Base-by-base conservation (phyloP, 2,329 filamentous ascomycete genomes). In the Thielaviopsis populi region DNA sequence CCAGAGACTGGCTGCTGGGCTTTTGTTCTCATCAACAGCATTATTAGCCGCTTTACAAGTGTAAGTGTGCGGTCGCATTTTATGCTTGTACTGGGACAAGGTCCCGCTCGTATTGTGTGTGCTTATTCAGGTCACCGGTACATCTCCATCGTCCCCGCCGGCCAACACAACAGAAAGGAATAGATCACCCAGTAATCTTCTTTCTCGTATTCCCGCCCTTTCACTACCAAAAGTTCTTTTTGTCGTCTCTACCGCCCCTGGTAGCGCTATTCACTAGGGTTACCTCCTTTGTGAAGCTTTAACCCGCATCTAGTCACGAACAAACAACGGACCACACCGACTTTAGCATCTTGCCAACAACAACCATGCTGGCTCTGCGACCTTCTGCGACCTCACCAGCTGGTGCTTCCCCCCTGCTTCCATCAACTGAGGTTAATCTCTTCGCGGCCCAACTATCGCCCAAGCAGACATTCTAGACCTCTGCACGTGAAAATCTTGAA, bases 191-290 rank as follows among this genome's bases (percentile, higher is more conserved):
- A n/a, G n/a, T 19, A 56, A 56, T 56, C 53, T 56, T 37, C 27
- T n/a, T 37, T 56, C 53, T 56, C 53, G 53, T 56, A 56, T 56
- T 56, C 53, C 53, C n/a, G 30, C 24, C 30, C 53, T 37, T 33
- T 30, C 17, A 10, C 53, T 11, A 7, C 15, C 53, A 56, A 56
- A 56, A 56, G 53, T 56, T 56, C 53, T 56, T 56, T 24, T n/a
- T n/a, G 33, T 24, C 53, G 37, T 13, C 22, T 22, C 46, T 15
- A 3, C 11, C 33, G 33, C 27, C 53, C 53, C 53, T 56, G 53
- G 24, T 15, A 17, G 17, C n/a, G 19, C 6, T 22, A 1, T 33
- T 19, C 24, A 15, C 15, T 56, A 56, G 53, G 53, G 53, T 56
- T 56, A 33, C n/a, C n/a, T 6, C 19, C 24, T 5, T 50, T 11